Conservation (phyloP, 2,329 filamentous ascomycete species). For the Penicillium sp. region DNA sequence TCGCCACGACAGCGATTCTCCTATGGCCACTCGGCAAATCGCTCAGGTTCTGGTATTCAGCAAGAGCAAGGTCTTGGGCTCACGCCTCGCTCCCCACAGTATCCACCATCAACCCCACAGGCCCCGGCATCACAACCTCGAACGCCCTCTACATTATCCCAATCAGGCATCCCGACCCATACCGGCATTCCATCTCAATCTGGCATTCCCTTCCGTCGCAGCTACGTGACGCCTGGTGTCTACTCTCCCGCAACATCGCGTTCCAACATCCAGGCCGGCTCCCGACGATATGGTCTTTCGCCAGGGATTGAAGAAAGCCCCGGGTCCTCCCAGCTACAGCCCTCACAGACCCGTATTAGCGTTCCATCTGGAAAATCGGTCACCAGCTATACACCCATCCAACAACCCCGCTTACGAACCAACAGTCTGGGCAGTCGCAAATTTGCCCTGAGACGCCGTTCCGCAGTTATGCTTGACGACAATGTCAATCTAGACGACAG, state of each 20-base stretch:
- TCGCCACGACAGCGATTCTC: conserved; percentile 36
- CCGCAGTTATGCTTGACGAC: conserved; percentile 25
- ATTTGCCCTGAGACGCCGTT: conserved; percentile 35
- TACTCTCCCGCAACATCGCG: conserved; percentile 38
- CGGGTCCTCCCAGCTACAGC: conserved; percentile 21
- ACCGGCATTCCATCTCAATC: conserved; percentile 22
- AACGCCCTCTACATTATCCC: conserved; percentile 29
- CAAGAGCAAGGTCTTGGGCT: conserved; percentile 23
- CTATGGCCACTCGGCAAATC: conserved; percentile 28
- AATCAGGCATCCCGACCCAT: conserved; percentile 19
- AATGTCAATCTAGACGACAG: conserved; percentile 31
- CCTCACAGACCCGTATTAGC: conserved; percentile 34
- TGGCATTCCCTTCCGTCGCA: conserved; percentile 39
- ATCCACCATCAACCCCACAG: conserved; percentile 13
- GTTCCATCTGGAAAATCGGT: conserved; percentile 36
- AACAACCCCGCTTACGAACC: conserved; percentile 36
- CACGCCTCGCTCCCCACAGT: conserved; percentile 25
- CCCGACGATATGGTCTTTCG: conserved; percentile 38
- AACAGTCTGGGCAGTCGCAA: conserved; percentile 38
- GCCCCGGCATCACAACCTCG: conserved; percentile 24
- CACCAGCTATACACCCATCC: conserved; percentile 40
- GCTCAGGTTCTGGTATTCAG: conserved; percentile 24
- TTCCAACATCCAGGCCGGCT: conserved; percentile 44
- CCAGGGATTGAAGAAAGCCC: conserved; percentile 21
- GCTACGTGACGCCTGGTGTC: conserved; percentile 32